phyloP scores from a whole-genome alignment of 306 rosid species.

The Lathyrus aphaca region DNA sequence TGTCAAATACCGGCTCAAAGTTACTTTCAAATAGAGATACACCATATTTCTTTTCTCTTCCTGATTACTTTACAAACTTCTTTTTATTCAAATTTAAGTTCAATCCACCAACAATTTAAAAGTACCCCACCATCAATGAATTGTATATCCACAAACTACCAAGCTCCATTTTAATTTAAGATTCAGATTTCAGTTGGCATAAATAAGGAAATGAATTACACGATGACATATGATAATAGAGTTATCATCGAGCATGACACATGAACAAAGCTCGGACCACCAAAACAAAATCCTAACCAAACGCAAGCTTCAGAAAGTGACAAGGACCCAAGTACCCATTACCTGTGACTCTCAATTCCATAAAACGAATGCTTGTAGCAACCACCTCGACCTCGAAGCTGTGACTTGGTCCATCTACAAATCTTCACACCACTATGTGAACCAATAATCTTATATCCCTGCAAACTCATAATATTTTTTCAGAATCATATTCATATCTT shows the following conservation, averaged over 20 bases:
- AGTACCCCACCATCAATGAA: slow-evolving; percentile 1
- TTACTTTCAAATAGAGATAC: slow-evolving; percentile 23
- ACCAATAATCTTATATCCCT: slow-evolving; percentile 94
- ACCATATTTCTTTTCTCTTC: slow-evolving; percentile 10
- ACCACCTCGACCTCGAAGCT: slow-evolving; percentile 98
- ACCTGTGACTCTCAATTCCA: slow-evolving; percentile 99
- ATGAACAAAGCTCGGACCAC: neutral
- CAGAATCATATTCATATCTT: no score
- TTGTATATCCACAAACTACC: slow-evolving; percentile 7
- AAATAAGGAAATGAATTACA: slow-evolving; percentile 7
- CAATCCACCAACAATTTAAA: neutral
- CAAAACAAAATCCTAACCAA: neutral
- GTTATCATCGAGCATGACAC: slow-evolving; percentile 24
- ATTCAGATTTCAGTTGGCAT: neutral
- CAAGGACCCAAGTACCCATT: slow-evolving; percentile 22
- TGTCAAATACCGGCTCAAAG: slow-evolving; percentile 16
- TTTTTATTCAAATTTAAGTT: slow-evolving; percentile 5
- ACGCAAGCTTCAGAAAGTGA: neutral
- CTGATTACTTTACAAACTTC: neutral
- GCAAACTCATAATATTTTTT: slow-evolving; percentile 44
- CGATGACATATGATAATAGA: neutral
- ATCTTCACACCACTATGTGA: slow-evolving; percentile 96
- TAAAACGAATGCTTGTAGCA: slow-evolving; percentile 99
- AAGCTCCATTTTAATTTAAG: slow-evolving; percentile 17
- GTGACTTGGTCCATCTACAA: slow-evolving; percentile 99